phyloP scores from a whole-genome alignment of 2,329 filamentous ascomycete genomes.

The Fusarium dimerum region DNA sequence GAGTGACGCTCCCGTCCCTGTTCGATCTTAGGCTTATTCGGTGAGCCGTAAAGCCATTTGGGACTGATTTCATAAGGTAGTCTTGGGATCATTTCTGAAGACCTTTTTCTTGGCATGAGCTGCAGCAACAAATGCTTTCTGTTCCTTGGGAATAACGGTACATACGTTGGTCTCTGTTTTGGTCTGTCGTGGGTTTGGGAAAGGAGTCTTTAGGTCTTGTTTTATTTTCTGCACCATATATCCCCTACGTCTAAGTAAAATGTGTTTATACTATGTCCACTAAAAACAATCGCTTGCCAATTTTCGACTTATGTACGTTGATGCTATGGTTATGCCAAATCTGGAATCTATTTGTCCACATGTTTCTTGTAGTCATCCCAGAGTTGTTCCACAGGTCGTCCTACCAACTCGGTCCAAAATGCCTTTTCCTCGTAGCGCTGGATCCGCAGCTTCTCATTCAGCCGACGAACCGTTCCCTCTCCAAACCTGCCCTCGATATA shows the following conservation, averaged over 20 bases:
- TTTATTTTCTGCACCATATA: slow-evolving; percentile 16
- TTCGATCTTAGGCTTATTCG: slow-evolving; percentile 30
- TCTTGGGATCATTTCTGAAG: background rate
- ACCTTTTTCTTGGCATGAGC: background rate
- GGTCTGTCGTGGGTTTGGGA: slow-evolving; percentile 19
- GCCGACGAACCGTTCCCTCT: slow-evolving; percentile 55
- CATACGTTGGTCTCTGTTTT: slow-evolving; percentile 5
- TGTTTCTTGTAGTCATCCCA: slow-evolving; percentile 70
- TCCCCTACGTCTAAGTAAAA: slow-evolving; percentile 17
- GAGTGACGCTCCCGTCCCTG: slow-evolving; percentile 42
- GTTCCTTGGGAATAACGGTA: slow-evolving; percentile 6
- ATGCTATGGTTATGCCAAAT: no score
- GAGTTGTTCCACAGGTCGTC: slow-evolving; percentile 64
- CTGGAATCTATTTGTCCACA: slow-evolving; percentile 13
- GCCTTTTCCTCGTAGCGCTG: slow-evolving; percentile 62
- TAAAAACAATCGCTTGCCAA: slow-evolving; percentile 5
- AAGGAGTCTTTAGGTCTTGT: slow-evolving; percentile 5
- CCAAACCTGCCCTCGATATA: slow-evolving; percentile 74
- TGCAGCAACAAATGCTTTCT: background rate
- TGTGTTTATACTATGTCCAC: slow-evolving; percentile 6
- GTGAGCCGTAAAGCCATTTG: background rate
- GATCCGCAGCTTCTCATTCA: slow-evolving; percentile 69
- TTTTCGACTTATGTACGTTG: background rate
- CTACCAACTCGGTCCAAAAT: slow-evolving; percentile 71
- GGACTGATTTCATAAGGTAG: background rate